These are phyloP conservation scores for Tagetes patula DNA, from an alignment of 129 eudicot species.

Conservation along the genomic window DNA sequence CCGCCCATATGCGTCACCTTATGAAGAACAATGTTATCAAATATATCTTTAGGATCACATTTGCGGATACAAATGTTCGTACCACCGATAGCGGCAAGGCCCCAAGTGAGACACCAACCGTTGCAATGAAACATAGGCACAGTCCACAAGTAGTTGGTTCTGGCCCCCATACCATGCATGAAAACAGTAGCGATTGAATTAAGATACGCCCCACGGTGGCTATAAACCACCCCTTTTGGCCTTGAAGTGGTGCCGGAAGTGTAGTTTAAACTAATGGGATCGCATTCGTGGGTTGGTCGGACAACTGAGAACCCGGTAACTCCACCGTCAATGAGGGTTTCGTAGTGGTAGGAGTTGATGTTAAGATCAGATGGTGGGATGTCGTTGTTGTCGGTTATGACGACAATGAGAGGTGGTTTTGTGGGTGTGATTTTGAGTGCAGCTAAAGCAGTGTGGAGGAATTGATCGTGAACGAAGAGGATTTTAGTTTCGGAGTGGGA, in stretches of 20 bases:
- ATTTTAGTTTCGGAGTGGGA: constrained; percentile 75
- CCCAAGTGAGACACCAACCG: constrained; percentile 94
- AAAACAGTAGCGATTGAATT: constrained; percentile 67
- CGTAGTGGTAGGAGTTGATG: constrained; percentile 32
- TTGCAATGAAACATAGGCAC: constrained; percentile 98
- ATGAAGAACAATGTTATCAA: constrained; percentile 46
- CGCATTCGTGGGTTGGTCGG: constrained; percentile 66
- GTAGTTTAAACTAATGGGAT: constrained; percentile 75
- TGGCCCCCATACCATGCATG: constrained; percentile 63
- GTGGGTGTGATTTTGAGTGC: constrained; percentile 39
- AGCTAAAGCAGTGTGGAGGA: constrained; percentile 47
- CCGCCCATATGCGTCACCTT: constrained; percentile 89
- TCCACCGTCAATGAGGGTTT: constrained; percentile 35
- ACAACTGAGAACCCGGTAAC: constrained; percentile 37
- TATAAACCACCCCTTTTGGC: constrained; percentile 90
- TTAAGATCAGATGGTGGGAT: constrained; percentile 1
- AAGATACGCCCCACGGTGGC: constrained; percentile 88
- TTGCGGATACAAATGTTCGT: constrained; percentile 70
- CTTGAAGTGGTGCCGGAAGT: constrained; percentile 94
- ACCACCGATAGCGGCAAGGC: constrained; percentile 87
- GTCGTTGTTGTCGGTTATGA: constrained; percentile 37
- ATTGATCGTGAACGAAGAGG: constrained; percentile 63
- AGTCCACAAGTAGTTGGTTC: constrained; percentile 77
- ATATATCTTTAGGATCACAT: constrained; percentile 65
- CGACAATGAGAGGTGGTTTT: constrained; percentile 46